Percentiles rank a stretch among this genome's conserved stretches.
Evolutionary conservation across 768 basidiomycete genomes (phyloP).

Genomic region (Lactifluus rugatus): DNA sequence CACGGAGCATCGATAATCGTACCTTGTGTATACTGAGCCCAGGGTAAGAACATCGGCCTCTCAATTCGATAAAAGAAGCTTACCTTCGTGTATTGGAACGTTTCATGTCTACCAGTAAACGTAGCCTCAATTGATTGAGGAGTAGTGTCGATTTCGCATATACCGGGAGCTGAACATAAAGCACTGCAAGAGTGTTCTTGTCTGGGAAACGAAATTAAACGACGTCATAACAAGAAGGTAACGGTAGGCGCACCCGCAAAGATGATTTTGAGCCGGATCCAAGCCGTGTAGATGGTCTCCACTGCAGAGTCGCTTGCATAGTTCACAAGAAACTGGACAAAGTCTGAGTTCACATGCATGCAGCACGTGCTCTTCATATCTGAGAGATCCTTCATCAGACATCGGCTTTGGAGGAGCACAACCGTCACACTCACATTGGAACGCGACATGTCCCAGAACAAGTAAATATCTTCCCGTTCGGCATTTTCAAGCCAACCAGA

Average conservation of each 20-base stretch:
- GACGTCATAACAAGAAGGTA: not conserved
- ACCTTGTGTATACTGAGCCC: slow-evolving; percentile 45
- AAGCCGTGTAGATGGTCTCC: slow-evolving; percentile 44
- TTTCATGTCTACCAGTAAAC: slow-evolving; percentile 49
- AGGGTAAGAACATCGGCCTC: too few relatives aligned
- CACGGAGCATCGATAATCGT: not conserved
- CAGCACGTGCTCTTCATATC: slow-evolving; percentile 34
- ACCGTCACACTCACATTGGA: slow-evolving; percentile 5
- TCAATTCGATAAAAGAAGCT: too few relatives aligned
- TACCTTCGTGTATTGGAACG: slow-evolving; percentile 58
- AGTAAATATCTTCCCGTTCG: slow-evolving; percentile 9
- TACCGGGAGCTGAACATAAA: slow-evolving; percentile 37
- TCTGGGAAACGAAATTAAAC: slow-evolving; percentile 24
- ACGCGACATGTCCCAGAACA: slow-evolving; percentile 14
- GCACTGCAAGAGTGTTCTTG: slow-evolving; percentile 43
- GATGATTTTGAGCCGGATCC: slow-evolving; percentile 32
- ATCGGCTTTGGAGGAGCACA: too few relatives aligned
- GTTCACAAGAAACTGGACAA: slow-evolving; percentile 45
- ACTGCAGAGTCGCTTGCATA: slow-evolving; percentile 47
- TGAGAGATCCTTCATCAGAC: slow-evolving; percentile 20
- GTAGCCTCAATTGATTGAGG: slow-evolving; percentile 54
- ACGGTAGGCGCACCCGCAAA: slow-evolving; percentile 44
- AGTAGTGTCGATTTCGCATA: slow-evolving; percentile 48
- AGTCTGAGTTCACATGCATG: slow-evolving; percentile 45
- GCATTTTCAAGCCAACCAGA: slow-evolving; percentile 7